phyloP scores from a whole-genome alignment of 805 yeast genomes.

The Suhomyces tanzawaensis region DNA sequence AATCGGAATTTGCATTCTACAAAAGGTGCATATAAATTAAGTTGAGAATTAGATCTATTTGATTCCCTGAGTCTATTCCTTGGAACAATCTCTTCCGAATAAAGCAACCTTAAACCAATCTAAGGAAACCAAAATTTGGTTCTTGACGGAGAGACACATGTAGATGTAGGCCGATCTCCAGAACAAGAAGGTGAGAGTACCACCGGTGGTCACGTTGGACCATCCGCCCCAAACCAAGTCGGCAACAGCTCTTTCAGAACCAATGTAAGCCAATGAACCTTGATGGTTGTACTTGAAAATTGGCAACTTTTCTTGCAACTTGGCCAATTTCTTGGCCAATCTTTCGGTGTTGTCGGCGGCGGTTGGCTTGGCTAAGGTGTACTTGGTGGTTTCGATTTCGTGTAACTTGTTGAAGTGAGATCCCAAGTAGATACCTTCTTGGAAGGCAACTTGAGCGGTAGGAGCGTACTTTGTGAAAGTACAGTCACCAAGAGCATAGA shows the following conservation, averaged over 20 bases:
- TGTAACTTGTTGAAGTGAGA: constrained; percentile 63
- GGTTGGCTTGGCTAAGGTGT: constrained; percentile 34
- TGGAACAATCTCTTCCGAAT: constrained; percentile 92
- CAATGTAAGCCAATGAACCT: constrained; percentile 94
- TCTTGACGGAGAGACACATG: constrained; percentile 88
- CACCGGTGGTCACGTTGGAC: constrained; percentile 78
- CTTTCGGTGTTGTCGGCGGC: constrained; percentile 44
- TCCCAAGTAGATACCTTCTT: constrained; percentile 84
- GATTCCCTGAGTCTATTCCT: constrained; percentile 61
- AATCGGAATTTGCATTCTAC: no score
- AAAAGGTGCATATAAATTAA: no score
- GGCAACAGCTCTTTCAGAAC: constrained; percentile 91
- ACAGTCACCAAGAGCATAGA: constrained; percentile 93
- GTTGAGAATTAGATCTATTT: no score
- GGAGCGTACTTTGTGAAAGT: constrained; percentile 90
- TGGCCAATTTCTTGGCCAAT: constrained; percentile 45
- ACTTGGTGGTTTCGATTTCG: constrained; percentile 57
- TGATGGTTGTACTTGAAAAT: constrained; percentile 82
- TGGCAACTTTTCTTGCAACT: constrained; percentile 42
- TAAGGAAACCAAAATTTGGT: constrained; percentile 77
- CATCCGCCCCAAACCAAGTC: constrained; percentile 80
- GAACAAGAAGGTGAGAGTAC: constrained; percentile 82
- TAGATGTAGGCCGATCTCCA: constrained; percentile 94
- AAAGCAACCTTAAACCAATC: constrained; percentile 88
- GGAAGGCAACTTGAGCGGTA: constrained; percentile 97